Base-by-base conservation (phyloP, 139 green algal species). In the Chlamydomonas schloesseri region DNA sequence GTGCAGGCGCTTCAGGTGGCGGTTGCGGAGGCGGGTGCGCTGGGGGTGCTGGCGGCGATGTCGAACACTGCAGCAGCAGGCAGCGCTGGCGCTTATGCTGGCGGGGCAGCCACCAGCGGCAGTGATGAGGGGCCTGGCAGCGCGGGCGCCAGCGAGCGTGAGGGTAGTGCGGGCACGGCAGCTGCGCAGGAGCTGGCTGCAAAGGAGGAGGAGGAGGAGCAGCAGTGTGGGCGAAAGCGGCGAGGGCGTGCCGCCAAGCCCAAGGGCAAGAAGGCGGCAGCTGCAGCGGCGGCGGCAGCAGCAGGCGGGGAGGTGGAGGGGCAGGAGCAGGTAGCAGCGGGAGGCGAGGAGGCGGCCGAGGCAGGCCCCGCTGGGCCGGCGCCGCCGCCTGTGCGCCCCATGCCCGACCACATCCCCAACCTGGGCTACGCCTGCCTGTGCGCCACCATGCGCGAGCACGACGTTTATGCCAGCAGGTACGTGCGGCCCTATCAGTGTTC, bases 401-500 rank as follows among this genome's bases (percentile, higher is more conserved):
- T 82, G 68, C 84, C 84, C 2, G 4, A 36, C 47, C 75, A 89
- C 2, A 73, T 96, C 17, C 92, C 92, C 21, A 95, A 95, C 75
- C 80, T 96, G 53, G 93, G 93, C 14, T 96, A 96, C 73, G 93
- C 93, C 37, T 96, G 94, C 87, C 92, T 96, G 29, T 93, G 89
- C 81, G 90, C 83, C 62, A 90, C 76, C 13, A 81, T 96, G 71
- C 76, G 93, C 0, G 75, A 76, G 31, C 84, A 92, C 75, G 92
- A 90, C 34, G 87, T 96, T 58, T 94, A 93, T 82, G 91, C 81
- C 74, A 94, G 91, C 88, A 89, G 81, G 73, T 73, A n/a, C 33
- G 70, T 3, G 20, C n/a, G 28, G 64, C 26, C n/a, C n/a, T n/a
- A n/a, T n/a, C n/a, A n/a, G n/a, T n/a, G n/a, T n/a, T n/a, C n/a